Base-by-base conservation (phyloP, 2,329 filamentous ascomycete species). In the Trichoderma breve region DNA sequence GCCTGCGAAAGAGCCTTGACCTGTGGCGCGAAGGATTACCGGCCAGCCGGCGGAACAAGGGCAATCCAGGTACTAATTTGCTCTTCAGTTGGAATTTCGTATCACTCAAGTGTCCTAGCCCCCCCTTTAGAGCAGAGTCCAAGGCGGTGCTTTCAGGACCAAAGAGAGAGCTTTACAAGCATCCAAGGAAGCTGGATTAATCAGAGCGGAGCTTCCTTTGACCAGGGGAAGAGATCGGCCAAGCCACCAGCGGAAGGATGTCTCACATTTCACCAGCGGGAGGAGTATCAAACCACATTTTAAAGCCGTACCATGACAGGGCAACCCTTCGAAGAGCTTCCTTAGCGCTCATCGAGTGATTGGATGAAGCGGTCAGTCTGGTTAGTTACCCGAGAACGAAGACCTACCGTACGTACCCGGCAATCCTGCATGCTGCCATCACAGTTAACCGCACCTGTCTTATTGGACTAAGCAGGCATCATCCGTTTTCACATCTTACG, bases 161-260 rank as follows among this genome's bases (percentile, higher is more conserved):
- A 21, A 47, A 43, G 43, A n/a, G 36, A 43, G 43, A 34, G 39
- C 66, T 61, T 9, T 12, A 26, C 28, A 51, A 51, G 18, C 18
- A 26, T 60, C 26, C 39, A 55, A 69, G 32, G 18, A 30, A 60
- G 55, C 66, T 61, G 21, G 21, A 34, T 61, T 34, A 53, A 61
- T 61, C 36, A 51, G 61, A 61, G 66, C 66, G 66, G 36, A 67
- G 55, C 39, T 34, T 58, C 21, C 55, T 34, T 9, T 24, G 57
- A 51, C 57, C 55, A 36, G 66, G 66, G 55, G 39, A 51, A 26
- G 14, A 51, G 66, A 69, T 69, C 55, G 36, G 55, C 66, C 66
- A 69, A 69, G 66, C 66, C 57, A 61, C 55, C n/a, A 3, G 64
- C 57, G 55, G 66, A 39, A 61, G 53, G 24, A 69, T 69, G 66